Base-by-base conservation (phyloP, 768 basidiomycete genomes). In the Grammothele lineata region DNA sequence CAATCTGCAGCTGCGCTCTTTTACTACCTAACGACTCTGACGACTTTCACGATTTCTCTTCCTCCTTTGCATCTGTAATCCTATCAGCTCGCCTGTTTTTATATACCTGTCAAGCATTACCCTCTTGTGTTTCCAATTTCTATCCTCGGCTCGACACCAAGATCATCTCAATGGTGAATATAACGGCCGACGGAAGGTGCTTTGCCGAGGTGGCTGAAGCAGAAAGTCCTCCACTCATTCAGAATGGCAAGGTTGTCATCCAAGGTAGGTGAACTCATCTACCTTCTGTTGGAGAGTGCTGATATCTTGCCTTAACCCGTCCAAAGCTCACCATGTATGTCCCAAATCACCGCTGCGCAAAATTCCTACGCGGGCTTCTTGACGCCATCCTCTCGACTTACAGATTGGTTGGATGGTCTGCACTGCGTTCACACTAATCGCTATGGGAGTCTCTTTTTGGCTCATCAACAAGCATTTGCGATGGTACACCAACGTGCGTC, bases 371-470 rank as follows among this genome's bases (percentile, higher is more conserved):
- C 7, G 24, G 5, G 1, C 10, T 11, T n/a, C n/a, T 5, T 9
- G 0, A 21, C n/a, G 12, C 4, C 10, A 34, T 32, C 18, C 18
- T 9, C 5, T 30, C 18, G 34, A 27, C 15, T 11, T 37, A 22
- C 25, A 84, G 81, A 71, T 84, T 48, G 87, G 86, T 0, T 87
- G 85, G 85, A 74, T 87, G 34, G 61, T 85, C 24, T 70, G 77
- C 33, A 80, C 80, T 3, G 68, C 73, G 49, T 81, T 86, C 61
- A 74, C 83, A 2, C 32, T 80, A 9, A 54, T 82, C 24, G 76
- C 85, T 3, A 73, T 73, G 4, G 61, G 70, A 17, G 67, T 70
- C n/a, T 86, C 85, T 0, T 71, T 78, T 50, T 89, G 86, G 86
- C 72, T 88, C n/a, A 79, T 90, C 38, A 67, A 70, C 62, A 83